These are phyloP conservation scores for Apiotrichum laibachii DNA, from an alignment of 1,284 basidiomycete genomes.

Conservation along the genomic window DNA sequence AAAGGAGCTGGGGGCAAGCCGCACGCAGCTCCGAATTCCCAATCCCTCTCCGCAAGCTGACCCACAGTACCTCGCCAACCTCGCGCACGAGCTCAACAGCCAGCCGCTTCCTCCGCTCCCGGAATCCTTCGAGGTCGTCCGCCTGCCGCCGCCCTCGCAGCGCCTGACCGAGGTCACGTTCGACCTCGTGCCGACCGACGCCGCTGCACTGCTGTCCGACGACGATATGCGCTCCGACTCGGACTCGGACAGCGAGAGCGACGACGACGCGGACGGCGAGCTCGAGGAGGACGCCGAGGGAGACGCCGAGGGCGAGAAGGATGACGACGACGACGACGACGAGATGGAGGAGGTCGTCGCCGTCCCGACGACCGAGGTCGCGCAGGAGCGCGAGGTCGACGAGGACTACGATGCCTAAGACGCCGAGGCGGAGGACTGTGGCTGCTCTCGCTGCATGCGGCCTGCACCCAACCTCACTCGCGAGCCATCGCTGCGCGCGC, in stretches of 20 bases:
- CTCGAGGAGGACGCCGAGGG: constrained; percentile 19
- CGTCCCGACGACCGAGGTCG: not conserved
- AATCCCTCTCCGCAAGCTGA: constrained; percentile 6
- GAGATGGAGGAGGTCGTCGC: constrained; percentile 45
- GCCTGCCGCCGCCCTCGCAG: constrained; percentile 68
- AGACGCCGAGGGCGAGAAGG: constrained; percentile 28
- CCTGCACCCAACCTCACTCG: not conserved
- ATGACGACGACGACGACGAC: constrained; percentile 34
- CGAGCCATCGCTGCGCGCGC: not conserved
- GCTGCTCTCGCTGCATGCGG: not conserved
- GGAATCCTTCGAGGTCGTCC: constrained; percentile 86
- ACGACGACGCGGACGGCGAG: constrained; percentile 21
- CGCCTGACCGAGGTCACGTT: constrained; percentile 90
- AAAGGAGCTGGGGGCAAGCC: too few relatives aligned
- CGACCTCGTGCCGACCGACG: constrained; percentile 85
- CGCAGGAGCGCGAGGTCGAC: constrained; percentile 36
- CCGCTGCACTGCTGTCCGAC: constrained; percentile 33
- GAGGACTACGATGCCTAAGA: constrained; percentile 46
- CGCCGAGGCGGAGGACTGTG: not conserved
- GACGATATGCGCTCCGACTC: constrained; percentile 29
- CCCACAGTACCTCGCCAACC: constrained; percentile 74
- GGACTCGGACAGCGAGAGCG: constrained; percentile 26
- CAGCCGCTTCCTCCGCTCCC: constrained; percentile 84
- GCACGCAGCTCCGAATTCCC: not conserved
- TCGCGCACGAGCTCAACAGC: constrained; percentile 87